Evolutionary conservation across 108 stramenopile species (phyloP).

Genomic region (Pelagomonas calceolata): DNA sequence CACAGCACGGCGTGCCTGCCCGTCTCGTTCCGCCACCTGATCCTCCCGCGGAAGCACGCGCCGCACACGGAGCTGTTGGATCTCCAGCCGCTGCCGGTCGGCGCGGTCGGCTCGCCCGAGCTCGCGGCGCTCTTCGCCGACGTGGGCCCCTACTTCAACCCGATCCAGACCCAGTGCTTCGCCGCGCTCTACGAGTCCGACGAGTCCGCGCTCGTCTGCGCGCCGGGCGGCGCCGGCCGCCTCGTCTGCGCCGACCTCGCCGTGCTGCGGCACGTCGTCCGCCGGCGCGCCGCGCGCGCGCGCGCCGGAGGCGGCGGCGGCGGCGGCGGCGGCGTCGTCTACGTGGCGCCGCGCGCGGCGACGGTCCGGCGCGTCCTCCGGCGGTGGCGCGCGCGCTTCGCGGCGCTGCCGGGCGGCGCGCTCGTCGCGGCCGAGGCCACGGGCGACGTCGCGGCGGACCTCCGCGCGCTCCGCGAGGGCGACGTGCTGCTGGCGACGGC

Average conservation of each 20-base stretch:
- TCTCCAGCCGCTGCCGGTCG: slow-evolving; percentile 78
- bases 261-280: slow-evolving; percentile 70
- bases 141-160: slow-evolving; percentile 63
- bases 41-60: slow-evolving; percentile 87
- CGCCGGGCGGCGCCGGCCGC: slow-evolving; percentile 86
- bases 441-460: slow-evolving; percentile 79
- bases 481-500: slow-evolving; percentile 72
- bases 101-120: slow-evolving; percentile 63
- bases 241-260: slow-evolving; percentile 83
- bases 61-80: slow-evolving; percentile 93
- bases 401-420: slow-evolving; percentile 46
- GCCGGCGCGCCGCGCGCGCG: not conserved
- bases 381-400: slow-evolving; percentile 66
- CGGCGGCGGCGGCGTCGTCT: slow-evolving; percentile 39
- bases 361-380: slow-evolving; percentile 50
- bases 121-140: slow-evolving; percentile 42
- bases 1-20: slow-evolving; percentile 80
- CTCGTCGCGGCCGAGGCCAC: slow-evolving; percentile 59
- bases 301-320: slow-evolving; percentile 7
- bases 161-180: slow-evolving; percentile 95
- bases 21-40: slow-evolving; percentile 84
- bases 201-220: slow-evolving; percentile 80
- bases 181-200: slow-evolving; percentile 82
- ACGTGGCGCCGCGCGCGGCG: slow-evolving; percentile 79
- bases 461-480: slow-evolving; percentile 55